Conservation (phyloP, 2,329 filamentous ascomycete species). For the Stagonosporopsis vannaccii region DNA sequence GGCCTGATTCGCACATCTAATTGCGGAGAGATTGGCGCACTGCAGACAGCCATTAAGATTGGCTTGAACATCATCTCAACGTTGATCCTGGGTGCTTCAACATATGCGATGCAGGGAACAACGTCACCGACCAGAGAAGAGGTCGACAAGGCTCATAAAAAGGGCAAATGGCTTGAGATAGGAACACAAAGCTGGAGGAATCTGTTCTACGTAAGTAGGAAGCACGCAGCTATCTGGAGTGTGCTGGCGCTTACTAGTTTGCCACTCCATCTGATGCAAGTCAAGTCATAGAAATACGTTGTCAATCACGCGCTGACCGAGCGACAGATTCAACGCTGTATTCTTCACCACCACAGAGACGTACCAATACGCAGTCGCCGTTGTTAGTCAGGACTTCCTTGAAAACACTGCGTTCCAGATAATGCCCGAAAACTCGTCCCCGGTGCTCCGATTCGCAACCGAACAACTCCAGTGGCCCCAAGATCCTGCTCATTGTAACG, state of each 20-base stretch:
- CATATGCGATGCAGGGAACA: slow-evolving; percentile 33
- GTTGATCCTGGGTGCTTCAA: slow-evolving; percentile 27
- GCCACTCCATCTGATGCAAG: slow-evolving; percentile 29
- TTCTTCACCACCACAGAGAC: slow-evolving; percentile 26
- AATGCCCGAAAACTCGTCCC: slow-evolving; percentile 20
- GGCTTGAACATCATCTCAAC: slow-evolving; percentile 55
- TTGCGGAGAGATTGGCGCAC: slow-evolving; percentile 21
- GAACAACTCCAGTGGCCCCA: slow-evolving; percentile 4
- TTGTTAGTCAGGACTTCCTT: slow-evolving; percentile 15
- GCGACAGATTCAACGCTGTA: slow-evolving; percentile 23
- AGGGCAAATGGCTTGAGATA: slow-evolving; percentile 35
- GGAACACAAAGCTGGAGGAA: slow-evolving; percentile 26
- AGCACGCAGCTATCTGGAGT: slow-evolving; percentile 18
- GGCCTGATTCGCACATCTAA: slow-evolving; percentile 24
- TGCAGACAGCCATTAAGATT: slow-evolving; percentile 50
- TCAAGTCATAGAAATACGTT: neutral
- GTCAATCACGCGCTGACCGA: neutral
- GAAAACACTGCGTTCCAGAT: slow-evolving; percentile 14
- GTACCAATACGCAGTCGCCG: slow-evolving; percentile 28
- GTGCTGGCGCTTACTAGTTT: slow-evolving; percentile 22
- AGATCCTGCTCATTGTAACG: slow-evolving; percentile 2
- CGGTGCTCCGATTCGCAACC: slow-evolving; percentile 9
- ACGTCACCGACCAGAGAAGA: slow-evolving; percentile 30
- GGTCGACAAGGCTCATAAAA: slow-evolving; percentile 30
- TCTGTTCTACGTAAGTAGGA: slow-evolving; percentile 18